Evolutionary conservation across 495 filamentous ascomycete genomes (phyloP), one percentile per base, ranked within the genome.

Genomic region (Pseudoneurospora amorphoporcata): DNA sequence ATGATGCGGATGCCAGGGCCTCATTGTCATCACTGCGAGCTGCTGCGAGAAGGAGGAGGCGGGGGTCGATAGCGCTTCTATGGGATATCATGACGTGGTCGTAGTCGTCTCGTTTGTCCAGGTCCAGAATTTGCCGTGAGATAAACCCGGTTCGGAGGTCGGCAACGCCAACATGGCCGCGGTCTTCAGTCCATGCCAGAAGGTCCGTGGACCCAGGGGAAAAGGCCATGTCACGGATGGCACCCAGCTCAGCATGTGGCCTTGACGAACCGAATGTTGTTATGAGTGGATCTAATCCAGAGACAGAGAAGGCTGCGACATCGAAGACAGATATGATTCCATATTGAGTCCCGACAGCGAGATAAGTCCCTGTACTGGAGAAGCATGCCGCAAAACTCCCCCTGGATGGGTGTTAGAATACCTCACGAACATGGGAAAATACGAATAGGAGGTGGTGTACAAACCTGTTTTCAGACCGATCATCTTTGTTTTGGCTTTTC

Each of bases 131-230:
- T 78, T 99, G 95, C 40, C 92, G 89, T 38, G 90, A 89, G 32
- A 85, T 81, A 73, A 97, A 93, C 29, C 90, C 88, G 72, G 88
- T 89, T 32, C 95, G 90, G 32, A 94, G 82, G 83, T 99, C 95
- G 3, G 92, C 92, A 65, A 98, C 84, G 12, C 94, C 94, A 41
- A 95, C 87, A 74, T 92, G 87, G 9, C 93, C 94, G 73, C 90
- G 90, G 73, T 97, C 91, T 82, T 99, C 95, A 29, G 94, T 89
- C 94, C 95, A 98, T 35, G 96, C 92, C 41, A 99, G 85, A 17
- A 99, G 87, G 79, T 99, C 95, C 87, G 90, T 92, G 10, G 94
- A 93, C 23, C 91, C 92, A 3, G 95, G 94, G 0, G 92, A 91
- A 78, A 99, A 99, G 32, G 89, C 86, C 90, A 99, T 95, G 71